These are phyloP conservation scores for Myxozyma udenii DNA, from an alignment of 805 yeast genomes.

Conservation along the genomic window DNA sequence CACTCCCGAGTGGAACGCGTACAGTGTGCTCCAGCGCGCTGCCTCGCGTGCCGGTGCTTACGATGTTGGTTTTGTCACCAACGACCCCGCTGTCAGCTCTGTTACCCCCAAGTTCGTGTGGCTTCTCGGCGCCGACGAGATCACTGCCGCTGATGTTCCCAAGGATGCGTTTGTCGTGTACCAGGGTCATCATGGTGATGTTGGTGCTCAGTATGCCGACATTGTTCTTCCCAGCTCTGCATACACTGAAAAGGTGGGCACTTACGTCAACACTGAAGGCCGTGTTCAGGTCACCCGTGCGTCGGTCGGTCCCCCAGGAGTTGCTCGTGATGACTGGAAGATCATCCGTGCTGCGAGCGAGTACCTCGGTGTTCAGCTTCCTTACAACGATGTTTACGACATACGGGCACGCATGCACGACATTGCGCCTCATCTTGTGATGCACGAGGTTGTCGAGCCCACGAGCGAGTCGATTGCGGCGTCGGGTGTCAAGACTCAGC, in stretches of 20 bases:
- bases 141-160: constrained; percentile 66
- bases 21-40: constrained; percentile 74
- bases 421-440: constrained; percentile 74
- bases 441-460: constrained; percentile 73
- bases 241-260: constrained; percentile 81
- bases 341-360: constrained; percentile 79
- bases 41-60: constrained; percentile 86
- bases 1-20: constrained; percentile 76
- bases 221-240: constrained; percentile 85
- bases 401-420: constrained; percentile 68
- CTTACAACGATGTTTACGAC: constrained; percentile 69
- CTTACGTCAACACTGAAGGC: constrained; percentile 87
- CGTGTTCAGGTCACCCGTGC: constrained; percentile 82
- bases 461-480: constrained; percentile 55
- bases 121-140: constrained; percentile 81
- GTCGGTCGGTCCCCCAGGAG: constrained; percentile 83
- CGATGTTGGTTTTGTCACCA: constrained; percentile 71
- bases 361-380: constrained; percentile 64
- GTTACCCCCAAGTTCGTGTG: constrained; percentile 70
- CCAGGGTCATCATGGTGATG: constrained; percentile 90
- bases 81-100: constrained; percentile 46
- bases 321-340: constrained; percentile 90
- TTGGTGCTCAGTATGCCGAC: constrained; percentile 84
- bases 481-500: constrained; percentile 52
- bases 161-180: constrained; percentile 82